phyloP scores from a whole-genome alignment of 139 green algal genomes.

The Cymbomonas tetramitiformis region DNA sequence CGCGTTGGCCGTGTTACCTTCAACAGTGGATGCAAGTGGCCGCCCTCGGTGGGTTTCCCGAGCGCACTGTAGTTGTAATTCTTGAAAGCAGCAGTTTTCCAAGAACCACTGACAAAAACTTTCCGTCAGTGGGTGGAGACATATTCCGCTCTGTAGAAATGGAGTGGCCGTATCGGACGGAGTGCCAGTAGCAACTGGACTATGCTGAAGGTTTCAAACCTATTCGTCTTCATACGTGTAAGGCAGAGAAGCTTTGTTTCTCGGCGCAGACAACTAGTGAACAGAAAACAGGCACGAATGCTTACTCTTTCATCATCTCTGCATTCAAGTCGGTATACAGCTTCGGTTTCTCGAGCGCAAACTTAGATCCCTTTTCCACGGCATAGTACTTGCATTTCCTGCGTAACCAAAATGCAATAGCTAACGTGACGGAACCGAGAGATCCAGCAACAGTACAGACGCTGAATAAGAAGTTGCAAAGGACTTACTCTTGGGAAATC shows the following conservation, averaged over 20 bases:
- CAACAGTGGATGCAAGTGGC: slow-evolving; percentile 87
- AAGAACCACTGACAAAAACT: slow-evolving; percentile 72
- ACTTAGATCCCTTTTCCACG: slow-evolving; percentile 69
- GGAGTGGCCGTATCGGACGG: no score
- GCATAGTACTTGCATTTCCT: background rate
- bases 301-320: slow-evolving; percentile 82
- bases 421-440: slow-evolving; percentile 16
- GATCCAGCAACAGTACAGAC: background rate
- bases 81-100: slow-evolving; percentile 80
- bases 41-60: slow-evolving; percentile 33
- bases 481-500: no score
- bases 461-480: no score
- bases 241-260: no score
- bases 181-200: no score
- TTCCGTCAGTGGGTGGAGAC: no score
- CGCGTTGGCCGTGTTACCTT: slow-evolving; percentile 79
- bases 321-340: slow-evolving; percentile 79
- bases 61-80: slow-evolving; percentile 94
- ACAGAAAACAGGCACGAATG: no score
- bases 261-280: no score
- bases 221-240: no score
- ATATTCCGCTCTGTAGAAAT: no score
- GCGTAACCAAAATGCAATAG: slow-evolving; percentile 29
- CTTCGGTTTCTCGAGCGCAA: slow-evolving; percentile 79
- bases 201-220: no score